phyloP scores from a whole-genome alignment of 768 basidiomycete genomes.

The Antrodiella citrinella region DNA sequence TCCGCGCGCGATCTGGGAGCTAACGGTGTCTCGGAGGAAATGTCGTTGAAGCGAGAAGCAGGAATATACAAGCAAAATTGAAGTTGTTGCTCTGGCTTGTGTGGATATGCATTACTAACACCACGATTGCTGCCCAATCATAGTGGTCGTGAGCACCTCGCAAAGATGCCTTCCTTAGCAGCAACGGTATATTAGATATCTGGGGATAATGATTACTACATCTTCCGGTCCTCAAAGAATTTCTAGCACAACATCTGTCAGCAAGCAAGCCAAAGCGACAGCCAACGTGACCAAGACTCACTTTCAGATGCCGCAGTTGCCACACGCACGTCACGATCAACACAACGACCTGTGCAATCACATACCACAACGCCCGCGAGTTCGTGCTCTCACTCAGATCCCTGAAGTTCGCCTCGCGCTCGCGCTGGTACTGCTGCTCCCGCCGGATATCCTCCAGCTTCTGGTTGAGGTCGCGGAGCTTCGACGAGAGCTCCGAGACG shows the following conservation, averaged over 20 bases:
- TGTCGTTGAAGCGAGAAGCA: too few species aligned
- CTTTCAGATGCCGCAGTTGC: conserved; percentile 90
- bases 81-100: too few species aligned
- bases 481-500: conserved; percentile 70
- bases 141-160: too few species aligned
- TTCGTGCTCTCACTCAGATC: conserved; percentile 88
- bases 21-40: too few species aligned
- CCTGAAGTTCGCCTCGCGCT: conserved; percentile 86
- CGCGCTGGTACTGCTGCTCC: conserved; percentile 97
- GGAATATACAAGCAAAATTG: too few species aligned
- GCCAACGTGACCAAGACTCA: conserved; percentile 26
- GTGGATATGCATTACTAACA: too few species aligned
- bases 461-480: conserved; percentile 87
- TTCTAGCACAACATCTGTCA: conserved; percentile 39
- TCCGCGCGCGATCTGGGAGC: too few species aligned
- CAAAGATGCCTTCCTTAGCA: too few species aligned
- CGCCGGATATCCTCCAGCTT: conserved; percentile 89
- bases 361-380: conserved; percentile 92
- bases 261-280: neutral
- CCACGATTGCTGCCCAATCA: too few species aligned
- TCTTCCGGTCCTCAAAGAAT: conserved; percentile 84
- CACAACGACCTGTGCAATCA: conserved; percentile 76
- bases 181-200: neutral
- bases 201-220: conserved; percentile 35
- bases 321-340: conserved; percentile 81